A percentile compares a stretch with the other conserved stretches of the same genome.
Evolutionary conservation across 1,284 basidiomycete genomes (phyloP).

Genomic region (Cryptococcus neoformans): DNA sequence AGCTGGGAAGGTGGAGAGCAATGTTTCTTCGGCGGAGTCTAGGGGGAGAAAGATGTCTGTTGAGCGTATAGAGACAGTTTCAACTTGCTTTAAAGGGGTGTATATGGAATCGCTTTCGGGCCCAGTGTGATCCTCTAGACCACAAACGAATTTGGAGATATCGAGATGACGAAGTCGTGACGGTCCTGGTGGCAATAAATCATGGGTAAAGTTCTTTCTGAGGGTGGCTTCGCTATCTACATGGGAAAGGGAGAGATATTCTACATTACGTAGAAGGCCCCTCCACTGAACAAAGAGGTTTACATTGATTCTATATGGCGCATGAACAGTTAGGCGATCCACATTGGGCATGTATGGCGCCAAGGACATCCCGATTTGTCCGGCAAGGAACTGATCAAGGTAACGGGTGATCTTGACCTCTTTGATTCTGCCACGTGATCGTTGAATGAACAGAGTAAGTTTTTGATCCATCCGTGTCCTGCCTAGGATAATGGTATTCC

Average conservation of each 20-base stretch:
- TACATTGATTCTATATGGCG: neutral
- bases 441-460: slow-evolving; percentile 15
- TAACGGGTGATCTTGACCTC: slow-evolving; percentile 11
- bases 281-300: slow-evolving; percentile 1
- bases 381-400: slow-evolving; percentile 4
- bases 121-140: too few relatives aligned
- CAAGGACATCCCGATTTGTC: slow-evolving; percentile 6
- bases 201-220: neutral
- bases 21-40: neutral
- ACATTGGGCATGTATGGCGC: slow-evolving; percentile 3
- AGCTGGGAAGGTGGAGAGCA: neutral
- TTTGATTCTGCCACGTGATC: slow-evolving; percentile 15
- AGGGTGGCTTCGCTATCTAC: neutral
- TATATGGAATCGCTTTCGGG: neutral
- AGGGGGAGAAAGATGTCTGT: neutral
- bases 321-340: slow-evolving; percentile 2
- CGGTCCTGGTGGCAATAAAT: neutral
- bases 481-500: slow-evolving; percentile 24
- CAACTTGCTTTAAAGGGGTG: neutral
- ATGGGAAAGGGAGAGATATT: neutral
- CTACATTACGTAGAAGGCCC: slow-evolving; percentile 1
- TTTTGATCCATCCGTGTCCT: slow-evolving; percentile 18
- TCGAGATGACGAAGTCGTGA: neutral
- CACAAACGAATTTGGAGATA: neutral
- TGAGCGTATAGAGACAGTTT: neutral